phyloP scores from a whole-genome alignment of 371 early-diverging fungal species.

The Coemansia sp. region DNA sequence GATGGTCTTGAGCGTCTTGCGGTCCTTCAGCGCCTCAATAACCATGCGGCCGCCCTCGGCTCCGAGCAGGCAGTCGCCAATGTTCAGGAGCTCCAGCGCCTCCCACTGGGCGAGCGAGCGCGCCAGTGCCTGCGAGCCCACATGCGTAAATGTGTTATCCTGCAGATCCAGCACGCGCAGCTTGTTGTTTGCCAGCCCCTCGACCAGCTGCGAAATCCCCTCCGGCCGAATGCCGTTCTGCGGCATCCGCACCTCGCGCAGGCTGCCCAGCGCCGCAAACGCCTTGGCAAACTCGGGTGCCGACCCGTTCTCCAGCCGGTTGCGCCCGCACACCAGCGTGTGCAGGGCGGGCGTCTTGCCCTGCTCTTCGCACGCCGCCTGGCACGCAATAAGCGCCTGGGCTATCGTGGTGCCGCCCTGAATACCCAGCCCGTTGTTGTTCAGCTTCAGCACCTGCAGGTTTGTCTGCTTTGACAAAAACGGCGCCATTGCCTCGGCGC shows the following conservation, averaged over 20 bases:
- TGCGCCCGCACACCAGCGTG: conserved; percentile 87
- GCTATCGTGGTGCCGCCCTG: conserved; percentile 89
- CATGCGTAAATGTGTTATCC: conserved; percentile 92
- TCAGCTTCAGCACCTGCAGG: conserved; percentile 78
- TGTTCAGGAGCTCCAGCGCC: conserved; percentile 72
- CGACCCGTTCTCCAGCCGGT: conserved; percentile 89
- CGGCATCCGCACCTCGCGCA: conserved; percentile 87
- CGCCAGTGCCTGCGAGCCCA: conserved; percentile 81
- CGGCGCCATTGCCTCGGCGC: conserved; percentile 82
- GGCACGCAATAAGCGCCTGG: conserved; percentile 74
- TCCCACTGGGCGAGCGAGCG: conserved; percentile 75
- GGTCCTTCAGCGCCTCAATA: conserved; percentile 62
- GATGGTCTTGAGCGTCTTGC: conserved; percentile 64
- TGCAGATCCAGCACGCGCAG: conserved; percentile 86
- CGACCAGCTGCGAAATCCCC: conserved; percentile 74
- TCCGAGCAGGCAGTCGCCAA: conserved; percentile 88
- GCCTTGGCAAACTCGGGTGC: conserved; percentile 74
- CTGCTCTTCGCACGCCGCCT: conserved; percentile 56
- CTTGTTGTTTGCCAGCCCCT: conserved; percentile 69
- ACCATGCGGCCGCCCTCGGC: conserved; percentile 69
- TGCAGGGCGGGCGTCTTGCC: conserved; percentile 67
- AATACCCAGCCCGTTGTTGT: conserved; percentile 95
- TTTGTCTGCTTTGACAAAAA: conserved; percentile 77
- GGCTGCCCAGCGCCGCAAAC: conserved; percentile 68
- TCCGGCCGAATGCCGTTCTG: conserved; percentile 97